Base-by-base conservation (phyloP, 139 green algal genomes). In the Tetraselmis chui region DNA sequence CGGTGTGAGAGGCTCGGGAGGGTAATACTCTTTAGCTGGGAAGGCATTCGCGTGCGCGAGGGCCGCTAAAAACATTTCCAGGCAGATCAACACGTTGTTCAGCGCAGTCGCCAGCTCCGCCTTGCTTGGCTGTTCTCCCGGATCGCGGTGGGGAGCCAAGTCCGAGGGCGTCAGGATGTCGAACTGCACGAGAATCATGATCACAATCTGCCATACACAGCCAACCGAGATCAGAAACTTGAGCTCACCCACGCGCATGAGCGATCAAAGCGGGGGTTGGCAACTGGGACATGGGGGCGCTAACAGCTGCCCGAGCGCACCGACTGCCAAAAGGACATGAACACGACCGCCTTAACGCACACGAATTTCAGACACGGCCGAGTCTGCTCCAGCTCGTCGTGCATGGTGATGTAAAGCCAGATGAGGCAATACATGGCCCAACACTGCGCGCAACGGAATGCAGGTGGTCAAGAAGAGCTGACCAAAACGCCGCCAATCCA, bases 341-440 rank as follows among this genome's bases (percentile, higher is more conserved):
- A 99, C 23, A 99, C 92, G 18, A 99, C 91, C 0, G 91, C 89
- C 86, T 99, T 99, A 84, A 99, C 96, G 75, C 89, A 92, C 29
- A 97, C 59, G 85, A 99, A 99, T 87, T 99, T 98, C 83, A 90
- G 87, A 26, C 98, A 87, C 30, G 96, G 96, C 23, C 92, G 86
- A 84, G 98, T 97, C 80, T 95, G 95, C 28, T 82, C 85, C 76
- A 99, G 92, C 91, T 99, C 95, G 1, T 91, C 80, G 29, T 94
- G 88, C 27, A 92, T 94, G 23, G 91, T 91, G 22, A 89, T 83
- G 89, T 98, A 98, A 80, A 99, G 90, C 83, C 97, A 89, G 24
- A 97, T 89, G 29, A 99, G 89, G 89, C 95, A 98, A 87, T 99
- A 99, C 31, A 99, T 85, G 25, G 96, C 95, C 94, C 92, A 98